These are phyloP conservation scores for Guillardia theta DNA, from an alignment of 78 protist genomes.

Conservation along the genomic window DNA sequence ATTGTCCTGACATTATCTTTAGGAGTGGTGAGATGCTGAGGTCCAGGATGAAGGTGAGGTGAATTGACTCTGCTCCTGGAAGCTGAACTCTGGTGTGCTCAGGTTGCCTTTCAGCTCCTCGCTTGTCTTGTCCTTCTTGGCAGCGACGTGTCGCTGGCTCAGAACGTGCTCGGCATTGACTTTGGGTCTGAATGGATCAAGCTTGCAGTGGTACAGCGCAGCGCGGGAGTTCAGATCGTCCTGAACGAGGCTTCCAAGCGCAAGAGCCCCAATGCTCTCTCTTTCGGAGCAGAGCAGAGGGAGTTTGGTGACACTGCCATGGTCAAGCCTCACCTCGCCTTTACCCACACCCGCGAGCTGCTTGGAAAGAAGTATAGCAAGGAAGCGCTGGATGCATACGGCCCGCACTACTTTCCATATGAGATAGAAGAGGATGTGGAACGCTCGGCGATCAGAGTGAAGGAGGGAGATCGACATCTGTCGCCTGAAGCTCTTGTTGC, in stretches of 20 bases:
- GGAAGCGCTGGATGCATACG: not conserved
- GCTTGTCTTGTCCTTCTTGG: too few relatives aligned
- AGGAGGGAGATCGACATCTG: not conserved
- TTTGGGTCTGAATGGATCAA: conserved; percentile 25
- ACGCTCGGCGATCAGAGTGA: not conserved
- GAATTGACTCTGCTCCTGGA: too few relatives aligned
- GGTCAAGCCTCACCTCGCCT: conserved; percentile 22
- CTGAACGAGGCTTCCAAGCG: conserved; percentile 26
- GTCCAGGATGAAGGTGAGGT: too few relatives aligned
- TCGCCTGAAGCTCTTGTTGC: not conserved
- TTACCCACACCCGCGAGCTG: not conserved
- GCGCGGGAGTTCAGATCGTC: conserved; percentile 18
- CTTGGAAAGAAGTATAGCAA: not conserved
- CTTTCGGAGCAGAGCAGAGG: not conserved
- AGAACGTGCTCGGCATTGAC: not conserved
- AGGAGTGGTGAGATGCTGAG: too few relatives aligned
- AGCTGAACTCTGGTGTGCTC: too few relatives aligned
- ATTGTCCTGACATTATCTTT: too few relatives aligned
- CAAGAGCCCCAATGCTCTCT: conserved; percentile 9
- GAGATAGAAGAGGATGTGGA: not conserved
- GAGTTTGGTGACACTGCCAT: conserved; percentile 1
- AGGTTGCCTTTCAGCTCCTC: too few relatives aligned
- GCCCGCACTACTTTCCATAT: conserved; percentile 1
- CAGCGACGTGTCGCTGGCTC: not conserved
- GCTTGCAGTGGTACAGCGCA: not conserved